Percentiles rank a stretch among this genome's conserved stretches.
These are phyloP conservation scores for Chrysosporium queenslandicum DNA, from an alignment of 2,329 filamentous ascomycete species.

Conservation along the genomic window DNA sequence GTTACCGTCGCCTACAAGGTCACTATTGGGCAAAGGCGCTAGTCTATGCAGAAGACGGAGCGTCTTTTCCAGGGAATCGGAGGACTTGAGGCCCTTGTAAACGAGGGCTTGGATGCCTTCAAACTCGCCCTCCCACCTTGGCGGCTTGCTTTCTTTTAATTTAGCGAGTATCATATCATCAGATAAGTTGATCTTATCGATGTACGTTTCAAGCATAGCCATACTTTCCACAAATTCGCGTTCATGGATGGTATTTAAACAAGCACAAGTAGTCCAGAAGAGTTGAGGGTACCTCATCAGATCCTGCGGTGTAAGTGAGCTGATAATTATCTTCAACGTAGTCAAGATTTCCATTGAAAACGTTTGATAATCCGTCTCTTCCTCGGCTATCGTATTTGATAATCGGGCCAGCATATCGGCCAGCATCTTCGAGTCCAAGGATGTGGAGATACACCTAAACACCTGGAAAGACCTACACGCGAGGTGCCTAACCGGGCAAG, in stretches of 20 bases:
- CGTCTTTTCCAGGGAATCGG: conserved; percentile 66
- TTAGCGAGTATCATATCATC: conserved; percentile 58
- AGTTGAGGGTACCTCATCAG: conserved; percentile 85
- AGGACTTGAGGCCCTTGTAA: conserved; percentile 87
- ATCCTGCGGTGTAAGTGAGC: conserved; percentile 67
- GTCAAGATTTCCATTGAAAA: conserved; percentile 98
- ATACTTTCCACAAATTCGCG: conserved; percentile 85
- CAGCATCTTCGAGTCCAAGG: conserved; percentile 84
- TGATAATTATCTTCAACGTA: conserved; percentile 82
- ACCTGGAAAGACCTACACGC: conserved; percentile 97
- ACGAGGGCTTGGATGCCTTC: conserved; percentile 76
- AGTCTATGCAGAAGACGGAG: conserved; percentile 69
- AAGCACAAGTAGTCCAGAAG: conserved; percentile 97
- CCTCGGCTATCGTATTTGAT: conserved; percentile 93
- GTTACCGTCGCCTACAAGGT: conserved; percentile 69
- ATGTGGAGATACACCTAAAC: conserved; percentile 85
- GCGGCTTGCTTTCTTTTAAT: conserved; percentile 67
- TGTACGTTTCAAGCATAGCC: conserved; percentile 77
- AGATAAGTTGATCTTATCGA: conserved; percentile 73
- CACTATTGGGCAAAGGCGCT: conserved; percentile 65
- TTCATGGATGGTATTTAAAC: conserved; percentile 93
- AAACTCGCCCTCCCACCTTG: conserved; percentile 80
- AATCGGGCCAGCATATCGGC: conserved; percentile 92
- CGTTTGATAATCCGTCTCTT: conserved; percentile 85
- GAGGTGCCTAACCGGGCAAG: conserved; percentile 86